phyloP scores from a whole-genome alignment of 164 flowering plant genomes.

The Santalum album region DNA sequence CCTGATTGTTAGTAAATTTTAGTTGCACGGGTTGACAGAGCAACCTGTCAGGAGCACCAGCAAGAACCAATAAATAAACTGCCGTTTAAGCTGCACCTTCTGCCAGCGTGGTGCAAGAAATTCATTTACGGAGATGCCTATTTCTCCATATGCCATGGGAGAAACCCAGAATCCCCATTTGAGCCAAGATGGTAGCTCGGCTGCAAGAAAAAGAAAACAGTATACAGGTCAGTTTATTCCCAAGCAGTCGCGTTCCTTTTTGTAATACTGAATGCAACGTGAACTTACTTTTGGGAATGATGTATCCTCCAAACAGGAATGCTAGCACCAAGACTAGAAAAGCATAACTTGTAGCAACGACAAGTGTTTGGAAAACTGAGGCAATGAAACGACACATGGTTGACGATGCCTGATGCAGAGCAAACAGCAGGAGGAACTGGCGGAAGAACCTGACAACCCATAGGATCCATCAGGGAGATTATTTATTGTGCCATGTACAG shows the following conservation, averaged over 20 bases:
- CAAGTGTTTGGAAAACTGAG: slow-evolving; percentile 23
- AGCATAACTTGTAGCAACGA: slow-evolving; percentile 20
- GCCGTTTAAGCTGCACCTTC: slow-evolving; percentile 19
- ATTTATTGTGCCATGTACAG: no score
- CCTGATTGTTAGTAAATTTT: neutral
- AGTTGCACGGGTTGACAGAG: no score
- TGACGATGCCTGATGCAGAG: slow-evolving; percentile 31
- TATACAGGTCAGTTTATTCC: no score
- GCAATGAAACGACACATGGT: slow-evolving; percentile 54
- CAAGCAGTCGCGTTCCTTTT: no score
- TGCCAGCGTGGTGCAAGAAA: slow-evolving; percentile 53
- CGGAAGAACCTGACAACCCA: slow-evolving; percentile 41
- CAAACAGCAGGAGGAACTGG: slow-evolving; percentile 38
- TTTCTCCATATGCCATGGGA: slow-evolving; percentile 41
- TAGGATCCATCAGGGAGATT: no score
- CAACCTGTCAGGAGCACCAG: no score
- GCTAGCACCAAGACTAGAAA: slow-evolving; percentile 13
- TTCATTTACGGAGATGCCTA: slow-evolving; percentile 33
- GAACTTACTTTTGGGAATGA: slow-evolving; percentile 36
- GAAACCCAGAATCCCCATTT: slow-evolving; percentile 50
- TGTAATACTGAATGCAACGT: neutral
- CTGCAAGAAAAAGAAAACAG: slow-evolving; percentile 18
- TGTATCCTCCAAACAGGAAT: slow-evolving; percentile 43
- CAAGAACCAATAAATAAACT: neutral
- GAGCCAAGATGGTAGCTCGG: slow-evolving; percentile 38